These are phyloP conservation scores for Parietaria judaica DNA, from an alignment of 306 rosid genomes.

Conservation along the genomic window DNA sequence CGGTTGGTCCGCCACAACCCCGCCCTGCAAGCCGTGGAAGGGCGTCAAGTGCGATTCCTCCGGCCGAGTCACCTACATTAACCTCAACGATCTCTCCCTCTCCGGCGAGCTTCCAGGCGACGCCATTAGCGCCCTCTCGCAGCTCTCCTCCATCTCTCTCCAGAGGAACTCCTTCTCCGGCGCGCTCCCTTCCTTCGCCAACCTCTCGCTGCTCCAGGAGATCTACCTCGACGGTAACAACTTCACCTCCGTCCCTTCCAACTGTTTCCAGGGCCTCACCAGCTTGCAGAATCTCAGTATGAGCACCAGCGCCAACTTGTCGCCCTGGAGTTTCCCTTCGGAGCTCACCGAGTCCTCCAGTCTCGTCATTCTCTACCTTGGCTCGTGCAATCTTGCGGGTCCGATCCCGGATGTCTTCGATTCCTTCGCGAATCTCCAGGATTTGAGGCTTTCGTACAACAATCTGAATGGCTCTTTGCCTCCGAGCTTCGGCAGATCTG, in stretches of 20 bases:
- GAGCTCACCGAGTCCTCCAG: conserved; percentile 36
- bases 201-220: conserved; percentile 33
- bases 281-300: conserved; percentile 40
- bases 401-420: conserved; percentile 51
- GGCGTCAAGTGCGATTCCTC: conserved; percentile 48
- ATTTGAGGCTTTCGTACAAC: conserved; percentile 65
- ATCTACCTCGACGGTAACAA: conserved; percentile 40
- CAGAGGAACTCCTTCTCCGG: conserved; percentile 51
- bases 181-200: conserved; percentile 52
- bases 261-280: conserved; percentile 38
- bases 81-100: conserved; percentile 34
- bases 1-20: conserved; percentile 36
- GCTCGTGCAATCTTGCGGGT: conserved; percentile 31
- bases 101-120: conserved; percentile 64
- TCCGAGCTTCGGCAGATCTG: conserved; percentile 35
- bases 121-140: conserved; percentile 47
- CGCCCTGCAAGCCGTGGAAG: conserved; percentile 43
- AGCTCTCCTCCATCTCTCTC: conserved; percentile 42
- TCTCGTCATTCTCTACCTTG: conserved; percentile 31
- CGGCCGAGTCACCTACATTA: conserved; percentile 42
- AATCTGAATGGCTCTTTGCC: conserved; percentile 64
- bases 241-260: conserved; percentile 41
- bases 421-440: conserved; percentile 30
- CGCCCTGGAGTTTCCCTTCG: conserved; percentile 41
- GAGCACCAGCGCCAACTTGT: conserved; percentile 27